These are phyloP conservation scores for Aureoboletus auriporus DNA, from an alignment of 768 basidiomycete species.

Conservation along the genomic window DNA sequence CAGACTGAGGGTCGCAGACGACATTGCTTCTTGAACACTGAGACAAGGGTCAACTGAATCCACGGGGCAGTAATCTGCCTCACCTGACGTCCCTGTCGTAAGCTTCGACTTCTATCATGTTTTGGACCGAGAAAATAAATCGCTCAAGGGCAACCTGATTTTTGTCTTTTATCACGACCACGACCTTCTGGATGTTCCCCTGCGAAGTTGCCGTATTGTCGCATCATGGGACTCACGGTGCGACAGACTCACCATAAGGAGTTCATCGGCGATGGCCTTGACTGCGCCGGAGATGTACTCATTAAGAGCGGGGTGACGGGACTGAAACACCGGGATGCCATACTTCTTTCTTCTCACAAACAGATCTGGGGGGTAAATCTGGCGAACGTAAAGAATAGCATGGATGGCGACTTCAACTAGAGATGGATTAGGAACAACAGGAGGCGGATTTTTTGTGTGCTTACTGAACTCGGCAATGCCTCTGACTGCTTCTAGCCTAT, in stretches of 20 bases:
- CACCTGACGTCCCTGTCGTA: slow-evolving; percentile 72
- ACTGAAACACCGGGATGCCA: slow-evolving; percentile 87
- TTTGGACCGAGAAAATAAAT: slow-evolving; percentile 84
- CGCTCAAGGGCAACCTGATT: slow-evolving; percentile 82
- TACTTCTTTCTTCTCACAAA: slow-evolving; percentile 89
- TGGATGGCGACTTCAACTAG: slow-evolving; percentile 94
- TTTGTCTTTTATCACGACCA: slow-evolving; percentile 81
- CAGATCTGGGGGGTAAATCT: slow-evolving; percentile 84
- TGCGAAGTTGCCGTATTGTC: slow-evolving; percentile 23
- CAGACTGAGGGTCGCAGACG: slow-evolving; percentile 56
- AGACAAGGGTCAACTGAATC: slow-evolving; percentile 1
- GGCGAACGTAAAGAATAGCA: slow-evolving; percentile 85
- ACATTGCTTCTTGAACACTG: slow-evolving; percentile 72
- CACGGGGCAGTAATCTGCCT: slow-evolving; percentile 1
- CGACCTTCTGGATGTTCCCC: slow-evolving; percentile 78
- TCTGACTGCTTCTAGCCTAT: slow-evolving; percentile 50
- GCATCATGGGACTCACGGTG: not conserved
- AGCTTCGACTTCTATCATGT: slow-evolving; percentile 67
- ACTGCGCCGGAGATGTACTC: slow-evolving; percentile 88
- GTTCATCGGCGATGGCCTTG: slow-evolving; percentile 76
- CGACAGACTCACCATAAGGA: slow-evolving; percentile 48
- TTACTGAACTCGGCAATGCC: slow-evolving; percentile 72
- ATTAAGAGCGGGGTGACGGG: slow-evolving; percentile 84
- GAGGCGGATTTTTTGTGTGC: slow-evolving; percentile 21
- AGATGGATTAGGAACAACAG: slow-evolving; percentile 3